Evolutionary conservation across 2,329 filamentous ascomycete species (phyloP), one percentile per base, ranked within the genome.

Genomic region (Clonostachys rhizophaga): DNA sequence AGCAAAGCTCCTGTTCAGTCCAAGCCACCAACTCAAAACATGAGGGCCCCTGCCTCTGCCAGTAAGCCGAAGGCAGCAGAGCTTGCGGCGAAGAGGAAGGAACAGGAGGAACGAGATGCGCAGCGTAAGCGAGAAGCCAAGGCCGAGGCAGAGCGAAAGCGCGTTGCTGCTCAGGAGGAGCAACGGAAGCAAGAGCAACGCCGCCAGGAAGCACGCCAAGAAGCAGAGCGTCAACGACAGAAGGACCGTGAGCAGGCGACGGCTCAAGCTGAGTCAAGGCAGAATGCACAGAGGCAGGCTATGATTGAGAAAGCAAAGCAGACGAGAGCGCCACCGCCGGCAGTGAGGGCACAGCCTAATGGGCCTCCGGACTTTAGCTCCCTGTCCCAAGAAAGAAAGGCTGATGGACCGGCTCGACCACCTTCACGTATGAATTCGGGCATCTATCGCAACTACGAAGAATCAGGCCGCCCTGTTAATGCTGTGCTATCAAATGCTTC

Each of bases 101-200:
- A 95, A 62, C 86, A 84, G 61, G 91, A 95, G 56, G 89, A 95
- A 60, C 82, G 84, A 43, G 88, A 91, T 53, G 81, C 83, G 13
- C 84, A 91, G 57, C 82, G 85, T 44, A 92, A 89, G 59, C 84
- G 85, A 9, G 88, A 95, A 17, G 84, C 86, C 36, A 96, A 95
- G 66, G 79, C 84, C 14, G 89, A 95, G 57, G 71, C 87, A 34
- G 90, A 95, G 61, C 83, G 87, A 43, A 90, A 91, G 68, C 79
- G 87, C 49, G 80, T 81, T 43, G 81, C 79, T 6, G 64, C 71
- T 16, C 83, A 86, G 54, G 83, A 86, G 50, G 84, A 88, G 54
- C 80, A 87, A 56, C 74, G 72, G 47, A 78, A 70, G 44, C 76
- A 80, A 51, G 81, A 86, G 47, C 72, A 78, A 52, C 72, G 72